Percentiles rank a stretch among this genome's conserved stretches.
Conservation (phyloP, 1,284 basidiomycete species). For the Pulveroboletus sp. region DNA sequence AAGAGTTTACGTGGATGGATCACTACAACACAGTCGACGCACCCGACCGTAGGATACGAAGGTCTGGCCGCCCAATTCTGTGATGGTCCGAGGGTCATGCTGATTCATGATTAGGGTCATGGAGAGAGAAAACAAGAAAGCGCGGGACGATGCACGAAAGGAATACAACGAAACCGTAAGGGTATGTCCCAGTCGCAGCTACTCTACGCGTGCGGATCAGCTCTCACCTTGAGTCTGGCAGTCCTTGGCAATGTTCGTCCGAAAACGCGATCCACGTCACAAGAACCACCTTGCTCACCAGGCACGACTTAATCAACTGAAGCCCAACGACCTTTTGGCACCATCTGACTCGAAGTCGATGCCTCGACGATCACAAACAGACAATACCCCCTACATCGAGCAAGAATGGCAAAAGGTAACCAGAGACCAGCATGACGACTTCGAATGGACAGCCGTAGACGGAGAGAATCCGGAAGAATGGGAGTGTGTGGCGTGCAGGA, state of each 20-base stretch:
- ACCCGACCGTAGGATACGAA: slow-evolving; percentile 80
- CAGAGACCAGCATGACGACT: slow-evolving; percentile 46
- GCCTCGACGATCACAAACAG: slow-evolving; percentile 17
- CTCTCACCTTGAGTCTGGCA: slow-evolving; percentile 29
- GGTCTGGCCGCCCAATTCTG: slow-evolving; percentile 39
- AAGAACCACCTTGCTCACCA: slow-evolving; percentile 66
- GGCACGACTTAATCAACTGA: slow-evolving; percentile 32
- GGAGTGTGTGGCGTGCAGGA: slow-evolving; percentile 96
- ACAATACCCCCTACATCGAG: slow-evolving; percentile 52
- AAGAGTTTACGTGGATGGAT: slow-evolving; percentile 90
- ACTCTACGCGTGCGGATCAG: not conserved
- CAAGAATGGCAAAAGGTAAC: slow-evolving; percentile 82
- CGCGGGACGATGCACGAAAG: slow-evolving; percentile 79
- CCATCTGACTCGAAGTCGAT: slow-evolving; percentile 20
- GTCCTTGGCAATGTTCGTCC: slow-evolving; percentile 83
- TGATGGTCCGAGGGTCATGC: not conserved
- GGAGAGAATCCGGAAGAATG: slow-evolving; percentile 76
- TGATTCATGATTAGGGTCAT: slow-evolving; percentile 56
- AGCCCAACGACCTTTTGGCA: slow-evolving; percentile 32
- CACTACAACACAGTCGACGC: slow-evolving; percentile 83
- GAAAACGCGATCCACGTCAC: slow-evolving; percentile 93
- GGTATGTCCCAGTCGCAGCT: slow-evolving; percentile 41
- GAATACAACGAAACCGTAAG: slow-evolving; percentile 94
- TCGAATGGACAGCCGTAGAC: slow-evolving; percentile 68
- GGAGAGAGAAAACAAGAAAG: slow-evolving; percentile 96